Base-by-base conservation (phyloP, 2,329 filamentous ascomycete genomes). In the Orbilia ellipsospora region DNA sequence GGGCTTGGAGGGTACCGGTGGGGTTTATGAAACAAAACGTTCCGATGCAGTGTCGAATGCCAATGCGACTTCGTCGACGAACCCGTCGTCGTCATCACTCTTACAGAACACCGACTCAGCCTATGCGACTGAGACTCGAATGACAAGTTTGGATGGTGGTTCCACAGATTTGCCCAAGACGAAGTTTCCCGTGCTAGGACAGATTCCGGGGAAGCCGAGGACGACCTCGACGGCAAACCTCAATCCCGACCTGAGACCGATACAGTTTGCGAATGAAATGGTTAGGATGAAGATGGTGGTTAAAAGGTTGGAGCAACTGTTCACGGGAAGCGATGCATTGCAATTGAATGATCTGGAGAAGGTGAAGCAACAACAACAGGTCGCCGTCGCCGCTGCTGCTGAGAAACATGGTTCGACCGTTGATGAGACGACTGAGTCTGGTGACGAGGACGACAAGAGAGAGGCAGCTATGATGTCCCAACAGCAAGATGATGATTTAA, bases 281-380 rank as follows among this genome's bases (percentile, higher is more conserved):
- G 87, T 90, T 4, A 92, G 88, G 83, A 93, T 92, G 83, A 92
- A 90, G 80, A 80, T 93, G 18, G 90, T 94, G 0, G 92, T 94
- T 1, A 87, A 88, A 64, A 87, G 91, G 1, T 82, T 96, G 4
- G 92, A 96, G 80, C 91, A 94, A 77, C 85, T 96, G 0, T 96
- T 95, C 77, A 93, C 92, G 0, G 92, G 92, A 90, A 80, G 84
- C 86, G 16, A 82, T 81, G 2, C 83, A 83, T 3, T 82, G 84
- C 80, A 80, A 18, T 36, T 36, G 31, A 84, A 82, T 55, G 80
- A 80, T 1, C 78, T 81, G 1, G 84, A 82, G 78, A 40, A 79
- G 77, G 44, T 80, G 77, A 13, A 80, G 76, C 52, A 82, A 78
- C 67, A 79, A 15, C 77, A 75, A 45, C 15, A 55, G 86, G 63